Percentiles rank a stretch among this genome's conserved stretches.
Conservation (phyloP, 352 stramenopile genomes). For the Globisporangium barbulae region DNA sequence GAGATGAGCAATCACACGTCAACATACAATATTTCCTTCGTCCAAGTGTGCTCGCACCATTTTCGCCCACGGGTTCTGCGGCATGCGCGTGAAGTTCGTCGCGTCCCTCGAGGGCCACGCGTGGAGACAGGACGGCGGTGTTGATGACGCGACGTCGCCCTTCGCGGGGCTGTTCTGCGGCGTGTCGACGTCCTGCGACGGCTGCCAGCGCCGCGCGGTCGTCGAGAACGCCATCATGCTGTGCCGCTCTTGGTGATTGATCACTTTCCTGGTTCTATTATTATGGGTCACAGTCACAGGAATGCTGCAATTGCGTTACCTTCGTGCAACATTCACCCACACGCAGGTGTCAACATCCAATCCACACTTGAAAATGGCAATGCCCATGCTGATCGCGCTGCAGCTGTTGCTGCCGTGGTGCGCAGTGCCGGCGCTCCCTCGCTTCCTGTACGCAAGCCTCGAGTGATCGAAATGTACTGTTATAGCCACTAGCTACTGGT, state of each 20-base stretch:
- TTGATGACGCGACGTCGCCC: too few species aligned
- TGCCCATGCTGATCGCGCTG: conserved; percentile 13
- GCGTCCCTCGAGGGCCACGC: conserved; percentile 41
- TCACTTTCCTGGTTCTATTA: not conserved
- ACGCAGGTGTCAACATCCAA: not conserved
- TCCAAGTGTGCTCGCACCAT: conserved; percentile 26
- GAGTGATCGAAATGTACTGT: conserved; percentile 6
- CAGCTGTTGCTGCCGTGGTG: conserved; percentile 24
- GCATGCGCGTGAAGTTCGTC: conserved; percentile 32
- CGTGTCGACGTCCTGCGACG: conserved; percentile 1
- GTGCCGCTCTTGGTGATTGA: not conserved
- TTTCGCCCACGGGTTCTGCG: conserved; percentile 29
- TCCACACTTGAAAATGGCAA: not conserved
- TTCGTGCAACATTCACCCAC: not conserved
- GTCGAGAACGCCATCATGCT: conserved; percentile 23
- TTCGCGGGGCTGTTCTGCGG: conserved; percentile 14
- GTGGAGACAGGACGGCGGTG: conserved; percentile 2
- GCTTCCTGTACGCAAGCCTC: conserved; percentile 21
- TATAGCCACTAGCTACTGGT: not conserved
- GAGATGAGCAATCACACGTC: not conserved
- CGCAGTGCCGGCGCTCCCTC: conserved; percentile 19
- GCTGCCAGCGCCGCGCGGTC: conserved; percentile 16
- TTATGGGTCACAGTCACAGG: not conserved
- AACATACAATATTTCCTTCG: not conserved
- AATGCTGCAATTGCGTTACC: not conserved